Conservation (phyloP, 805 yeast species). For the Myxozyma neotropica region DNA sequence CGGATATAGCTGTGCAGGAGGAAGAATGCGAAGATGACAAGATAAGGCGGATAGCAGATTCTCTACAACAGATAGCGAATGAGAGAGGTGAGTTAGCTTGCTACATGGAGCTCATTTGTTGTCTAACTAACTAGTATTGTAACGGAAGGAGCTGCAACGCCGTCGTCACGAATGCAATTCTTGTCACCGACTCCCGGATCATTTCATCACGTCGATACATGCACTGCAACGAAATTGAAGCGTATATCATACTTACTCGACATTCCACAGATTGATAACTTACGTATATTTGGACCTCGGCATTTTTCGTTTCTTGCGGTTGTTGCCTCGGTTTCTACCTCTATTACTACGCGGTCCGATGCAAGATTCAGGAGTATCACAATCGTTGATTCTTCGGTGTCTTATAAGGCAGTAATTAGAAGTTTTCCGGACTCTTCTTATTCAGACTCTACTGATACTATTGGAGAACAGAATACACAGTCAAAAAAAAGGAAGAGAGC, state of each 20-base stretch:
- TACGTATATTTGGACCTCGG: conserved; percentile 8
- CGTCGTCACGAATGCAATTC: too few species aligned
- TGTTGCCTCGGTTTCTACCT: conserved; percentile 6
- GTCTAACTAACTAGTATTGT: not conserved
- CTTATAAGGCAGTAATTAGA: not conserved
- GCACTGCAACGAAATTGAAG: not conserved
- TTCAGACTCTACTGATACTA: not conserved
- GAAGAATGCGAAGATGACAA: not conserved
- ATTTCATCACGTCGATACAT: not conserved
- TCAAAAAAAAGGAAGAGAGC: not conserved
- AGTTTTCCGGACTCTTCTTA: not conserved
- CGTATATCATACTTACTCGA: conserved; percentile 10
- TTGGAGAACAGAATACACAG: not conserved
- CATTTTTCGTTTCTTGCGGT: conserved; percentile 16
- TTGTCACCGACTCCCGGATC: too few species aligned
- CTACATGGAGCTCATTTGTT: not conserved
- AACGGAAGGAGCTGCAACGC: too few species aligned
- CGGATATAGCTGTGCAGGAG: not conserved
- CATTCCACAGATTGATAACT: conserved; percentile 8
- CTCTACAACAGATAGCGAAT: not conserved
- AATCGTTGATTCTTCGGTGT: conserved; percentile 18
- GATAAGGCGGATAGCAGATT: not conserved
- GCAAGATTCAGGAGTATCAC: not conserved
- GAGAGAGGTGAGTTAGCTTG: not conserved
- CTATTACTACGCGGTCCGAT: not conserved